Evolutionary conservation across 2,329 filamentous ascomycete genomes (phyloP).

Genomic region (Beauveria sp.): DNA sequence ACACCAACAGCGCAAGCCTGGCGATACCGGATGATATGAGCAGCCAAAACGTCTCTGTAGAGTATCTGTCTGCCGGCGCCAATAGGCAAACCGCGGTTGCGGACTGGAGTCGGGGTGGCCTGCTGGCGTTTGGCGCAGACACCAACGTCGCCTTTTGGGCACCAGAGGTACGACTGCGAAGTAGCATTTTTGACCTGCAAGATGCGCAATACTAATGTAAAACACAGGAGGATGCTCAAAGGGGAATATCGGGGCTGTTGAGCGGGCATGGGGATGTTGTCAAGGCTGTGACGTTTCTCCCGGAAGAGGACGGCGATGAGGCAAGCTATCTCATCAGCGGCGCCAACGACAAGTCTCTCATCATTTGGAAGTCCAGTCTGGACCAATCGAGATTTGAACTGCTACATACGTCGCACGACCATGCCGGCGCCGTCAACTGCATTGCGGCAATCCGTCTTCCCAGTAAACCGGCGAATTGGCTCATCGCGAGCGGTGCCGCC

Average conservation of each 20-base stretch:
- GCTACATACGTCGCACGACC: conserved; percentile 50
- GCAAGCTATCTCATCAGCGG: conserved; percentile 64
- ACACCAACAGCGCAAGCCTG: conserved; percentile 14
- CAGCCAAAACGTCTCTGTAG: conserved; percentile 27
- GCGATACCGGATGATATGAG: conserved; percentile 20
- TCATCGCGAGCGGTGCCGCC: conserved; percentile 72
- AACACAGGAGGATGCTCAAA: conserved; percentile 27
- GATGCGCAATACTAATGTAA: neutral
- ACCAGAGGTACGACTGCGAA: conserved; percentile 53
- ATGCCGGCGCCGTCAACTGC: conserved; percentile 70
- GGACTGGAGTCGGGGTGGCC: conserved; percentile 70
- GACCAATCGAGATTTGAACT: conserved; percentile 26
- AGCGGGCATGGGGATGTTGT: conserved; percentile 72
- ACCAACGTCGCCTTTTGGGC: conserved; percentile 85
- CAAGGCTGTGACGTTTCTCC: conserved; percentile 75
- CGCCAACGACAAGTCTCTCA: conserved; percentile 70
- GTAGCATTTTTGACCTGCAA: no score
- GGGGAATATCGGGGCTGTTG: conserved; percentile 60
- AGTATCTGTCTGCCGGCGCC: conserved; percentile 68
- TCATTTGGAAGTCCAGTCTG: conserved; percentile 53
- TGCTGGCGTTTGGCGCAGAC: conserved; percentile 84
- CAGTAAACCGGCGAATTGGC: conserved; percentile 24
- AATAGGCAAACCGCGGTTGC: conserved; percentile 86
- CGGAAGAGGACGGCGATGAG: conserved; percentile 34
- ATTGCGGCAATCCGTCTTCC: conserved; percentile 37